Conservation (phyloP, 176 grass and related monocot genomes). For the Carex littledalei region DNA sequence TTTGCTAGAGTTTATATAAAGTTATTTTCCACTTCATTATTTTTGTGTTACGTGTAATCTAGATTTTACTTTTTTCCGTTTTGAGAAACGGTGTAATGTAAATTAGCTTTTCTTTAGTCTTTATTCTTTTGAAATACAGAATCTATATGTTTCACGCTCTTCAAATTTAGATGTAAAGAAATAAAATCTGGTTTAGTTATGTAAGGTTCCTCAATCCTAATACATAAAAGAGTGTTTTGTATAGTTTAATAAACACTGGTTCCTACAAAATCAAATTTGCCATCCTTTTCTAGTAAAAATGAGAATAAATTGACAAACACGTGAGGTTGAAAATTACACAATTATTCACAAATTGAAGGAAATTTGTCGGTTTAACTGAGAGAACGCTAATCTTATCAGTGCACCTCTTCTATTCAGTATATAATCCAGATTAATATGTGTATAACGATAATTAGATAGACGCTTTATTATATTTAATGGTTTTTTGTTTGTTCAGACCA, state of each 20-base stretch:
- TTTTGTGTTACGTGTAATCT: conserved; percentile 22
- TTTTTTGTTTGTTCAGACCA: too few relatives aligned
- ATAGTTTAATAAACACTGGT: background rate
- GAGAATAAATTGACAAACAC: background rate
- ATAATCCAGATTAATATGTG: too few relatives aligned
- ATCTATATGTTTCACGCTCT: background rate
- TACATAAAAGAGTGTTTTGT: background rate
- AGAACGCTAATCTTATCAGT: too few relatives aligned
- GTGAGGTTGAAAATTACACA: background rate
- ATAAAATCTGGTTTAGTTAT: conserved; percentile 10
- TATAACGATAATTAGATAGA: too few relatives aligned
- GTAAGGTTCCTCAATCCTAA: background rate
- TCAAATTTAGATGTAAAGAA: conserved; percentile 20
- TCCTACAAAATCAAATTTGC: background rate
- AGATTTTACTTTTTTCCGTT: background rate
- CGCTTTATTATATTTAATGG: too few relatives aligned
- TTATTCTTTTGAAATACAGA: conserved; percentile 9
- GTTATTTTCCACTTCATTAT: conserved; percentile 2
- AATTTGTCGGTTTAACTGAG: too few relatives aligned
- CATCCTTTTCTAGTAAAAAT: background rate
- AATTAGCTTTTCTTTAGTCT: background rate
- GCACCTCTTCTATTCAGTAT: too few relatives aligned
- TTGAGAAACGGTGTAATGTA: conserved; percentile 2
- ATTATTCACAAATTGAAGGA: background rate
- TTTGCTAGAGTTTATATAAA: conserved; percentile 6